phyloP scores from a whole-genome alignment of 2,329 filamentous ascomycete species.

The Bertia moriformis region DNA sequence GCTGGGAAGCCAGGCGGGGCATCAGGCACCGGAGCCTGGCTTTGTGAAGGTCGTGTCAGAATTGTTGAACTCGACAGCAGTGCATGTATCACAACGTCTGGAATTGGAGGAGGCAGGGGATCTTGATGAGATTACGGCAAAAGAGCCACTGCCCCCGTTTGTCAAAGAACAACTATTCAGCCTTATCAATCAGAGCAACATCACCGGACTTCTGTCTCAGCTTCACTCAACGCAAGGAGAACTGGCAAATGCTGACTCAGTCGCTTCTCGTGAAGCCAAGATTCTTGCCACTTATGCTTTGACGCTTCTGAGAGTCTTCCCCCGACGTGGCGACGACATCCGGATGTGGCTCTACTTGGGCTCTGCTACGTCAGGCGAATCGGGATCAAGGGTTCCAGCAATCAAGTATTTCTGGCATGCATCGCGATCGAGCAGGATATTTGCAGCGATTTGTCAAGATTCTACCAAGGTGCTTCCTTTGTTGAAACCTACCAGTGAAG shows the following conservation, averaged over 20 bases:
- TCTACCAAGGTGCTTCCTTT: conserved; percentile 41
- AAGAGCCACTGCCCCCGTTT: conserved; percentile 31
- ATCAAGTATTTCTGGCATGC: conserved; percentile 78
- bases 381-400: conserved; percentile 36
- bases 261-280: conserved; percentile 45
- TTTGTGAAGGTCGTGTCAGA: conserved; percentile 1
- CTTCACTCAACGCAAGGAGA: conserved; percentile 13
- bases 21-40: conserved; percentile 25
- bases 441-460: conserved; percentile 37
- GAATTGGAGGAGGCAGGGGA: conserved; percentile 12
- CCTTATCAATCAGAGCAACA: conserved; percentile 61
- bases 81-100: conserved; percentile 29
- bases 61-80: conserved; percentile 33
- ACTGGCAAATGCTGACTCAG: conserved; percentile 10
- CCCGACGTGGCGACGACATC: conserved; percentile 68
- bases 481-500: conserved; percentile 19
- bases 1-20: conserved; percentile 8
- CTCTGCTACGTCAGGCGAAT: conserved; percentile 13
- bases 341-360: conserved; percentile 86
- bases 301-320: conserved; percentile 74
- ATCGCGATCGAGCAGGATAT: conserved; percentile 38
- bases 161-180: conserved; percentile 52
- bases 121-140: conserved; percentile 10
- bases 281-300: conserved; percentile 75
- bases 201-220: conserved; percentile 43